These are phyloP conservation scores for Ceratocystis albifundus DNA, from an alignment of 2,329 filamentous ascomycete species.

Conservation along the genomic window DNA sequence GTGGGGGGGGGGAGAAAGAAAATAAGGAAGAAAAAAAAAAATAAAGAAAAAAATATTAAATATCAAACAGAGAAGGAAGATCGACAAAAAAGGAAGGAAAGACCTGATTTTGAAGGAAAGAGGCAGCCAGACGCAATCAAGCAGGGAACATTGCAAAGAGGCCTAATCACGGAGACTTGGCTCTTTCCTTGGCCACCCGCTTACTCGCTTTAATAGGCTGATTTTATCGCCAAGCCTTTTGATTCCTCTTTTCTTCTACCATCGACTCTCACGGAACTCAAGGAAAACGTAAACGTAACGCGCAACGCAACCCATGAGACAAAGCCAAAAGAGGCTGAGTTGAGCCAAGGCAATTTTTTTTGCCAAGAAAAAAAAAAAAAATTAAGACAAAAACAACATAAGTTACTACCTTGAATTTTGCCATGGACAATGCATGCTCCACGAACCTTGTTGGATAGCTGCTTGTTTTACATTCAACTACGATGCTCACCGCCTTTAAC, in stretches of 20 bases:
- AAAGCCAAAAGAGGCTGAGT: neutral
- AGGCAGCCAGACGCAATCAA: neutral
- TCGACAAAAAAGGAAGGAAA: constrained; percentile 9
- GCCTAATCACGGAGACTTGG: neutral
- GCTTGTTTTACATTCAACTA: neutral
- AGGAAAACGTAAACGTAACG: neutral
- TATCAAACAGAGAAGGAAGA: neutral
- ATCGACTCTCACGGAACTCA: neutral
- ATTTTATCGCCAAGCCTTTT: constrained; percentile 6
- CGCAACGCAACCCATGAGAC: neutral
- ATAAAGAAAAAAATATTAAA: neutral
- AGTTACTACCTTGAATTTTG: neutral
- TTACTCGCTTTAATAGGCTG: neutral
- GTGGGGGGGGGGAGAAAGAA: constrained; percentile 3
- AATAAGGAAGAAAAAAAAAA: neutral
- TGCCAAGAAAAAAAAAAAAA: neutral
- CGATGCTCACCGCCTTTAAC: neutral
- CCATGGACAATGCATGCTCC: neutral
- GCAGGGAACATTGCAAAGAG: neutral
- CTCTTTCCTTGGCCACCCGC: neutral
- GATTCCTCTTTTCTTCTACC: neutral
- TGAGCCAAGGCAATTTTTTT: neutral
- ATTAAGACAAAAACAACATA: neutral
- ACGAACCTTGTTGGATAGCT: neutral
- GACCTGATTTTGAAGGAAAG: neutral